Evolutionary conservation across 2,329 filamentous ascomycete genomes (phyloP), one percentile per base, ranked within the genome.

Genomic region (Calonectria pteridis): DNA sequence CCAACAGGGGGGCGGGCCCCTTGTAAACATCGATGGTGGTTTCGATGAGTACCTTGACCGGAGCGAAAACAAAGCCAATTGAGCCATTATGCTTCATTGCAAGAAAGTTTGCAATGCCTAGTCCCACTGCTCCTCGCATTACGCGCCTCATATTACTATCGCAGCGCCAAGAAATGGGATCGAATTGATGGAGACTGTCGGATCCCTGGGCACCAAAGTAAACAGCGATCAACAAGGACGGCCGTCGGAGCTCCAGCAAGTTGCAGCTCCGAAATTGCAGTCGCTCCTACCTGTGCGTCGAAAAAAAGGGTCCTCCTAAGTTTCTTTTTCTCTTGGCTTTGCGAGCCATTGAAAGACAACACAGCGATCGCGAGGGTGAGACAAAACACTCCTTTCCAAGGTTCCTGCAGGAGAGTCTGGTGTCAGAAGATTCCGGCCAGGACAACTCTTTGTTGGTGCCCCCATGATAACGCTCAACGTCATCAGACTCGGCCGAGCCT

Each of bases 261-360:
- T 40, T 63, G 58, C 46, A 50, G 28, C 43, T 50, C 62, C 62
- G 62, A 71, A 71, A 65, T 69, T 69, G 58, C 55, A 46, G 33
- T 37, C 6, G n/a, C 40, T 64, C 64, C 28, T 40, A 53, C 37
- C 35, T 23, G 37, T 37, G 23, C 55, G 33, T 23, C 35, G 26
- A 53, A 37, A 6, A 50, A 59, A 35, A 63, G 9, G 55, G 67
- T 53, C 63, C 46, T 46, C 59, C 67, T 49, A 46, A 35, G n/a
- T 33, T 70, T 55, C 28, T 43, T 64, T 31, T 64, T 46, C 59
- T 63, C 37, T 33, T 64, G 33, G 59, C 51, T 53, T 33, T 23
- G 16, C 20, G 37, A 63, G 58, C 29, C 53, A 43, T 63, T 43
- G 35, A 20, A n/a, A 13, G 37, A 40, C 33, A 16, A 16, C 10